Conservation (phyloP, 140 eudicot genomes). For the Erigeron philadelphicus region DNA sequence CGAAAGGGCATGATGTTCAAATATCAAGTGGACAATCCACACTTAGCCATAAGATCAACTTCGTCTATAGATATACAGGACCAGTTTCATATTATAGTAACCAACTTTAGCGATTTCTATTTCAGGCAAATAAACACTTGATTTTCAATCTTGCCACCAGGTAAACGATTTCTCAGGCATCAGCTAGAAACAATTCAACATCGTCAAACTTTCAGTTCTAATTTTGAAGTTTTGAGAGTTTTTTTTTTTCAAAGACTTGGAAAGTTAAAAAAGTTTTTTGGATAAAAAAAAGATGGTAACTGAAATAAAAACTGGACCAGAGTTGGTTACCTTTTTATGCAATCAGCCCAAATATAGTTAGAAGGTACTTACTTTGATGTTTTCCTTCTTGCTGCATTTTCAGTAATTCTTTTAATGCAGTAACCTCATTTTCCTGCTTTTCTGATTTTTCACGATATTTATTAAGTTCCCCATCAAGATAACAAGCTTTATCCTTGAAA, state of each 20-base stretch:
- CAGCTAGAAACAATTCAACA: not conserved
- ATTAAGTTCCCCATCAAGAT: slow-evolving; percentile 46
- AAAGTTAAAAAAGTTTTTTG: not conserved
- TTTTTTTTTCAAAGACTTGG: not conserved
- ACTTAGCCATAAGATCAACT: not conserved
- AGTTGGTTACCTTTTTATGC: slow-evolving; percentile 8
- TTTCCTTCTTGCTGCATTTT: slow-evolving; percentile 27
- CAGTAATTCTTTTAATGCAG: slow-evolving; percentile 25
- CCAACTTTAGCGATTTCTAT: not conserved
- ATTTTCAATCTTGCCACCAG: not conserved
- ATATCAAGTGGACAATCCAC: not conserved
- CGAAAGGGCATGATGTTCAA: slow-evolving; percentile 16
- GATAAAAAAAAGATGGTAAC: not conserved
- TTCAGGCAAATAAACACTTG: not conserved
- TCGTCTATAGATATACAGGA: slow-evolving; percentile 1
- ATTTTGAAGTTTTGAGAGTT: not conserved
- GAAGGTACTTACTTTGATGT: slow-evolving; percentile 33
- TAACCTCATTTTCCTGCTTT: slow-evolving; percentile 41
- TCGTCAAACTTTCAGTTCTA: not conserved
- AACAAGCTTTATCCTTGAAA: slow-evolving; percentile 38
- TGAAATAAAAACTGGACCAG: slow-evolving; percentile 13
- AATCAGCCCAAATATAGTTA: slow-evolving; percentile 10
- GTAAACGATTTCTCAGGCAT: not conserved
- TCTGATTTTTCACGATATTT: slow-evolving; percentile 35
- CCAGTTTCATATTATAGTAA: slow-evolving; percentile 2